Percentiles rank a stretch among this genome's conserved stretches.
These are phyloP conservation scores for Scedosporium boydii DNA, from an alignment of 2,329 filamentous ascomycete genomes.

Conservation along the genomic window DNA sequence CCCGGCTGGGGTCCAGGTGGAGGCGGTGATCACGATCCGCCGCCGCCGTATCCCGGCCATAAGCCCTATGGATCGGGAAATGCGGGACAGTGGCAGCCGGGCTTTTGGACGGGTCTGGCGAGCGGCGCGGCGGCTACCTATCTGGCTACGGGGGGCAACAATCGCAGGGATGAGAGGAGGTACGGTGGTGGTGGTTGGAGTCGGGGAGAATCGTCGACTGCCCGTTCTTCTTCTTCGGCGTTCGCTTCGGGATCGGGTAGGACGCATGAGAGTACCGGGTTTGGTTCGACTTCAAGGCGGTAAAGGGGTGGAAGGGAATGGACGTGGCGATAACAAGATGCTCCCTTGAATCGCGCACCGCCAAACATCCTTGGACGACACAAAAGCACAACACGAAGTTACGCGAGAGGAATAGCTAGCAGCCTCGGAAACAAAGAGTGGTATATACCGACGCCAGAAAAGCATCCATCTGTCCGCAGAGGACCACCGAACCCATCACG, in stretches of 20 bases:
- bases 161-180: conserved; percentile 12
- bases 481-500: neutral
- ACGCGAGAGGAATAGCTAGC: neutral
- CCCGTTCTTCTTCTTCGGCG: neutral
- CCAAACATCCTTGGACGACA: neutral
- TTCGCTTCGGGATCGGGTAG: neutral
- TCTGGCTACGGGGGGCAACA: conserved; percentile 39
- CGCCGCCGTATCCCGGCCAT: conserved; percentile 39
- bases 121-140: conserved; percentile 63
- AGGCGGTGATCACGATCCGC: conserved; percentile 32
- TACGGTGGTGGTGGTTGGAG: neutral
- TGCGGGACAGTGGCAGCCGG: conserved; percentile 51
- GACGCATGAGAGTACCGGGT: conserved; percentile 54
- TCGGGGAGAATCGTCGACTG: conserved; percentile 5
- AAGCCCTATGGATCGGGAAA: conserved; percentile 9
- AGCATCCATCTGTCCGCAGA: neutral
- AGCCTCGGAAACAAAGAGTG: neutral
- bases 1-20: conserved; percentile 26
- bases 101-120: conserved; percentile 64
- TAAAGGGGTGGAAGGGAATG: conserved; percentile 15
- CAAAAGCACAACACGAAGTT: neutral
- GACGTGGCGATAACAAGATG: neutral
- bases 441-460: neutral
- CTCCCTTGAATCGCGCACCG: neutral
- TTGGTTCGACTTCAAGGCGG: conserved; percentile 57